Evolutionary conservation across 2,329 filamentous ascomycete genomes (phyloP).

Genomic region (Fusarium heterosporum): DNA sequence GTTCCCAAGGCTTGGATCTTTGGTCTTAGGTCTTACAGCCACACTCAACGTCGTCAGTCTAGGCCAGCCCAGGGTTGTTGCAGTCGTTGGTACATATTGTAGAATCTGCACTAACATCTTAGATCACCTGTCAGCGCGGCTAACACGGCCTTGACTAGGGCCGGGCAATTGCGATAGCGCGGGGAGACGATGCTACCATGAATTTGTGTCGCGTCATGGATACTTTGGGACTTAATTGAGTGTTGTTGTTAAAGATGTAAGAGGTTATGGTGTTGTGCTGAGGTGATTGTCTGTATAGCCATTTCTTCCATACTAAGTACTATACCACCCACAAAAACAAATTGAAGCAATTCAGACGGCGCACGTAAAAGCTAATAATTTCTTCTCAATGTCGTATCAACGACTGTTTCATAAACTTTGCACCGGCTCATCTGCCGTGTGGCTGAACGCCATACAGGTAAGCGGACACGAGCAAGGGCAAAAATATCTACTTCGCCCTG

Average conservation of each 20-base stretch:
- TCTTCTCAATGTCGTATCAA: not conserved
- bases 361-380: not conserved
- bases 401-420: constrained; percentile 5
- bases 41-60: not conserved
- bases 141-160: constrained; percentile 27
- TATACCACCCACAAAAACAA: not conserved
- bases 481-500: constrained; percentile 13
- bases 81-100: not conserved
- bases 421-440: constrained; percentile 24
- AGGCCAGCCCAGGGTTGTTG: constrained; percentile 10
- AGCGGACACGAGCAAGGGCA: not conserved
- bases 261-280: not conserved
- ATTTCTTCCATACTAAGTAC: not conserved
- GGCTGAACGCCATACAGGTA: constrained; percentile 16
- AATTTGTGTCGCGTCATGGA: constrained; percentile 12
- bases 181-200: constrained; percentile 12
- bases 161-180: constrained; percentile 18
- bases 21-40: constrained; percentile 17
- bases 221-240: not conserved
- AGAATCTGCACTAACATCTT: not conserved
- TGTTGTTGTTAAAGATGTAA: not conserved
- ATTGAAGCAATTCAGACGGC: not conserved
- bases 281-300: too few relatives aligned
- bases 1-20: not conserved
- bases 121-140: constrained; percentile 19